Percentiles rank a stretch among this genome's conserved stretches.
Evolutionary conservation across 2,329 filamentous ascomycete species (phyloP).

Genomic region (Neoascochyta sp.): DNA sequence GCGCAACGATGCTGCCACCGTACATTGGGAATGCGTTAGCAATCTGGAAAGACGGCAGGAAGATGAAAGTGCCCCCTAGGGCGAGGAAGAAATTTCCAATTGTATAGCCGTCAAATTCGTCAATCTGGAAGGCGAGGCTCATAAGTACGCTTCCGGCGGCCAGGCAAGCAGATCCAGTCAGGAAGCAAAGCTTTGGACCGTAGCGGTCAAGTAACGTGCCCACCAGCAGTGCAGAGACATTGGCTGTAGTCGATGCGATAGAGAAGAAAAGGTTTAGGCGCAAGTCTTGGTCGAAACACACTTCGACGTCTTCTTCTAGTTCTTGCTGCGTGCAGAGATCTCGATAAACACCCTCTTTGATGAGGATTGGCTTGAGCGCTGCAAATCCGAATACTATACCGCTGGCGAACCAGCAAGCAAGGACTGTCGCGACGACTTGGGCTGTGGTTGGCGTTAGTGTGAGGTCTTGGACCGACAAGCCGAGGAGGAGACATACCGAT

Average conservation of each 20-base stretch:
- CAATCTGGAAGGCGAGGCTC: slow-evolving; percentile 37
- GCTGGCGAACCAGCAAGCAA: slow-evolving; percentile 40
- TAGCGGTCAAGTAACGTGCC: slow-evolving; percentile 38
- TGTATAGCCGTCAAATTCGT: slow-evolving; percentile 51
- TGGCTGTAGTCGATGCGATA: slow-evolving; percentile 38
- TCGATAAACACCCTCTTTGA: slow-evolving; percentile 39
- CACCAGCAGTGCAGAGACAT: slow-evolving; percentile 38
- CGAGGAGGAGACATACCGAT: slow-evolving; percentile 23
- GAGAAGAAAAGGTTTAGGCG: slow-evolving; percentile 40
- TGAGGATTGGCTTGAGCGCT: slow-evolving; percentile 40
- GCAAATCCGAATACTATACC: slow-evolving; percentile 43
- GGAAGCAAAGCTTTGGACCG: slow-evolving; percentile 33
- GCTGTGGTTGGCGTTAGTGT: slow-evolving; percentile 18
- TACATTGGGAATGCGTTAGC: slow-evolving; percentile 77
- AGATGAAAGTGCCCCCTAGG: slow-evolving; percentile 75
- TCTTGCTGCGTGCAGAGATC: slow-evolving; percentile 37
- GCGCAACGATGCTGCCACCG: slow-evolving; percentile 74
- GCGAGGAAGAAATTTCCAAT: slow-evolving; percentile 72
- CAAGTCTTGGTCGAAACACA: slow-evolving; percentile 40
- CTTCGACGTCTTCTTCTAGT: slow-evolving; percentile 29
- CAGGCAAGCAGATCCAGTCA: slow-evolving; percentile 32
- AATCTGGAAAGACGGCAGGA: slow-evolving; percentile 79
- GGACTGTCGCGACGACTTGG: slow-evolving; percentile 34
- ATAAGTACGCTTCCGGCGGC: slow-evolving; percentile 35
- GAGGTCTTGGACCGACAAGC: slow-evolving; percentile 4